Evolutionary conservation across 1,284 basidiomycete genomes (phyloP), one percentile per base, ranked within the genome.

Genomic region (Naganishia cerealis): DNA sequence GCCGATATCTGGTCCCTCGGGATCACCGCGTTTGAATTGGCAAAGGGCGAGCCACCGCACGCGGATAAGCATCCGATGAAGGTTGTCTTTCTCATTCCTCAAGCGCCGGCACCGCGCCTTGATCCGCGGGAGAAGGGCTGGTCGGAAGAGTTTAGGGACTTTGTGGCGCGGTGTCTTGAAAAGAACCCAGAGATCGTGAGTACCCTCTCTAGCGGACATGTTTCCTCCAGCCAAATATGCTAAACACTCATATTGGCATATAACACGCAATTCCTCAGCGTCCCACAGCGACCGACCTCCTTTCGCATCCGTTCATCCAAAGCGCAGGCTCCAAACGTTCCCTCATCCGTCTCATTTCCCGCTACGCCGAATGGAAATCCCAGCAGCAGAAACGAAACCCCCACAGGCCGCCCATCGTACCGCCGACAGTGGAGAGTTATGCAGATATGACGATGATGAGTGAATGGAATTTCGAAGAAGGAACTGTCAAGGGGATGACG

Each of bases 1-100:
- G 95, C 94, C 5, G 95, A 98, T 76, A 92, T 98, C 59, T 98
- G 94, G 94, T 94, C 91, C 74, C 81, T 98, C 67, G 94, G 94
- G 7, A 94, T 98, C 75, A 90, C 94, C 78, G 86, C 94, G 18
- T 96, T 91, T 75, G 94, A 98, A 80, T 94, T 97, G 88, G 87
- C 89, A 65, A 95, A 91, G 75, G 94, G 94, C n/a, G 88, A 87
- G 72, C 94, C 93, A 15, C 94, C 94, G 4, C 87, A 94, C 76
- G 87, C 90, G 15, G 84, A 94, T 80, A 87, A 89, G 76, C 89
- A 91, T 73, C 92, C 95, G 0, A 87, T 92, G 83, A 87, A 92
- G 75, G 92, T 92, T 50, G 88, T 98, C 78, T 89, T 94, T 75
- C 84, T 97, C 71, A 97, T 99, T 68, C 90, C 94, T 12, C 88